Evolutionary conservation across 2,329 filamentous ascomycete species (phyloP).

Genomic region (Fusarium globosum): DNA sequence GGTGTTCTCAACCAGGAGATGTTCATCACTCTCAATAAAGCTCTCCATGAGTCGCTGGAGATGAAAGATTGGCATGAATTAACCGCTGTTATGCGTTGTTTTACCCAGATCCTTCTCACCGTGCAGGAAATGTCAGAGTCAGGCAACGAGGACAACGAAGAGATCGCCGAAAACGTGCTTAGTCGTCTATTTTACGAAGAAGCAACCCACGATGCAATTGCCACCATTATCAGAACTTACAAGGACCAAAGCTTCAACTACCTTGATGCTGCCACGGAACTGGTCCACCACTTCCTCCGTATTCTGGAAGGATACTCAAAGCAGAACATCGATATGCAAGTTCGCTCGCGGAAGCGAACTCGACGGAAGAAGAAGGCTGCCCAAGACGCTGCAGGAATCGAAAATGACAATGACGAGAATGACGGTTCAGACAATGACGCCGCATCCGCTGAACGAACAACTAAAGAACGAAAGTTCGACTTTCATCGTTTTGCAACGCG

Average conservation of each 20-base stretch:
- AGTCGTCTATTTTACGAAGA: conserved; percentile 99
- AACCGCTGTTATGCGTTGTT: conserved; percentile 89
- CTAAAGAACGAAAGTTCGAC: conserved; percentile 91
- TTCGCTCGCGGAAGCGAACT: conserved; percentile 81
- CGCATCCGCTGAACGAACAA: conserved; percentile 74
- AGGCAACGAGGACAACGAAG: conserved; percentile 89
- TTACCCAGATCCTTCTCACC: conserved; percentile 92
- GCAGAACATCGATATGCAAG: conserved; percentile 92
- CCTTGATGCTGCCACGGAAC: conserved; percentile 89
- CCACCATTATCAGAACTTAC: conserved; percentile 84
- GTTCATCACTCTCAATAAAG: conserved; percentile 87
- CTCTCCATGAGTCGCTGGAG: conserved; percentile 82
- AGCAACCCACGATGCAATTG: conserved; percentile 87
- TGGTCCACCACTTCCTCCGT: conserved; percentile 89
- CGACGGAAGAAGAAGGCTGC: conserved; percentile 78
- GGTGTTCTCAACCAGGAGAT: conserved; percentile 94
- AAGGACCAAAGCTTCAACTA: conserved; percentile 96
- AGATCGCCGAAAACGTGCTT: conserved; percentile 97
- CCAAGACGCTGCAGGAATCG: conserved; percentile 52
- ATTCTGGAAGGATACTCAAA: conserved; percentile 95
- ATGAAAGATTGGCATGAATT: conserved; percentile 89
- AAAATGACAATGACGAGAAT: conserved; percentile 67
- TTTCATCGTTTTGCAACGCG: conserved; percentile 84
- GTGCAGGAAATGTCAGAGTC: conserved; percentile 93
- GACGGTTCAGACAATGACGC: conserved; percentile 80